Evolutionary conservation across 768 basidiomycete genomes (phyloP).

Genomic region (Mycena rosella): DNA sequence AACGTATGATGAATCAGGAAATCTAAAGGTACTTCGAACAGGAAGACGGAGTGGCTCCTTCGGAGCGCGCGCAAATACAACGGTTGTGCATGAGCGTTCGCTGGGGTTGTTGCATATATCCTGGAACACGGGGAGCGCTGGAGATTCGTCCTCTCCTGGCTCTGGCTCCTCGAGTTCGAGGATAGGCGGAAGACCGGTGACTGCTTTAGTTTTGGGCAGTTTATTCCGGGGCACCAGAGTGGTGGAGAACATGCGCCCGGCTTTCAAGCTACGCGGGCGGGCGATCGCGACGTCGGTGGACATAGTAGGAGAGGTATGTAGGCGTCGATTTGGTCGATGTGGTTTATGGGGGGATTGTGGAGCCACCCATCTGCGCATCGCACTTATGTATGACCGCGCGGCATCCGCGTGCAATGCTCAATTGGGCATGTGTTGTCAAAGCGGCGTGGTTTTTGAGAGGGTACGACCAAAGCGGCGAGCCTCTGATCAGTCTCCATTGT

Average conservation of each 20-base stretch:
- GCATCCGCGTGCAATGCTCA: conserved; percentile 1
- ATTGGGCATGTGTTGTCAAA: conserved; percentile 1
- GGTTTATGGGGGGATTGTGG: neutral
- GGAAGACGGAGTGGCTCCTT: neutral
- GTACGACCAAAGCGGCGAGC: neutral
- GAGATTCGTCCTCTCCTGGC: neutral
- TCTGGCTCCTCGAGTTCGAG: conserved; percentile 16
- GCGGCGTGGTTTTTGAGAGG: neutral
- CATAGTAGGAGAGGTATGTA: neutral
- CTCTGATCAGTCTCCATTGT: too few species aligned
- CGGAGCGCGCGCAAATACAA: too few species aligned
- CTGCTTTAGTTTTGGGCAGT: neutral
- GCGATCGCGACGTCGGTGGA: neutral
- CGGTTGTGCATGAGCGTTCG: neutral
- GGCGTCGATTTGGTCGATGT: neutral
- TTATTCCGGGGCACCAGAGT: neutral
- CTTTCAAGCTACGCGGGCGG: neutral
- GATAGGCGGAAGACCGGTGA: conserved; percentile 17
- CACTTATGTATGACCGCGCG: conserved; percentile 14
- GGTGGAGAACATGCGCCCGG: conserved; percentile 2
- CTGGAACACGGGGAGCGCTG: neutral
- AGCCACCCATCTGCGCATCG: neutral
- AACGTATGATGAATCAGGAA: neutral
- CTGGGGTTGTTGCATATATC: neutral
- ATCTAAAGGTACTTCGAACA: neutral